Base-by-base conservation (phyloP, 352 stramenopile genomes). In the Globisporangium camurandrum region DNA sequence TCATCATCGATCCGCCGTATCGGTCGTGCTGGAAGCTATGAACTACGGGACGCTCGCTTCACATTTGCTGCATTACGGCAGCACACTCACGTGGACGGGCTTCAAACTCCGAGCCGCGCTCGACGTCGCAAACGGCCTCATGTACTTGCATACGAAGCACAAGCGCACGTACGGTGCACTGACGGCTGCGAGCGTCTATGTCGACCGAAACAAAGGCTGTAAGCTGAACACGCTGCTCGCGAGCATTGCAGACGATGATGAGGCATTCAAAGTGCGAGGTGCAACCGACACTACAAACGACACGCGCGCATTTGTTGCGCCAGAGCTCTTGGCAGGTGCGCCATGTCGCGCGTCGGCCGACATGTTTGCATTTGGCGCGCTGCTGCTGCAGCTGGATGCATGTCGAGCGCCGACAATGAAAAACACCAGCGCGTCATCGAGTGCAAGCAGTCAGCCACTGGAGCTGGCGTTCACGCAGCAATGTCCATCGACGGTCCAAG, bases 141-240 rank as follows among this genome's bases (percentile, higher is more conserved):
- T 87, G 75, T 88, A 90, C 39, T 41, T 93, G 23, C 78, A 93
- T 64, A 75, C 61, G 17, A 71, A 88, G 50, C 71, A 84, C 59
- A 73, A 69, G 54, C 58, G 84, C 22, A 77, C 75, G 22, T 89
- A 90, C 65, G 76, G 86, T 34, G 76, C 69, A 24, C 63, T 90
- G 3, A 88, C 70, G 33, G 76, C 73, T 2, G 67, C 57, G 43
- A 88, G 65, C 12, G 74, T 93, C 24, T 85, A 88, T 40, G 78
- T 90, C 4, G 78, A 90, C 47, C 69, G 64, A 9, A 56, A 55
- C 2, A 88, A 88, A 44, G 78, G 81, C 27, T 90, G 78, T 67
- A 90, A 90, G 52, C 65, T 88, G 27, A 89, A 84, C 49, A 84
- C 78, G 17, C 54, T 93, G 44, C 71, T 84, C 34, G 78, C 78